These are phyloP conservation scores for Cordyceps cicadae DNA, from an alignment of 2,329 filamentous ascomycete genomes.

Conservation along the genomic window DNA sequence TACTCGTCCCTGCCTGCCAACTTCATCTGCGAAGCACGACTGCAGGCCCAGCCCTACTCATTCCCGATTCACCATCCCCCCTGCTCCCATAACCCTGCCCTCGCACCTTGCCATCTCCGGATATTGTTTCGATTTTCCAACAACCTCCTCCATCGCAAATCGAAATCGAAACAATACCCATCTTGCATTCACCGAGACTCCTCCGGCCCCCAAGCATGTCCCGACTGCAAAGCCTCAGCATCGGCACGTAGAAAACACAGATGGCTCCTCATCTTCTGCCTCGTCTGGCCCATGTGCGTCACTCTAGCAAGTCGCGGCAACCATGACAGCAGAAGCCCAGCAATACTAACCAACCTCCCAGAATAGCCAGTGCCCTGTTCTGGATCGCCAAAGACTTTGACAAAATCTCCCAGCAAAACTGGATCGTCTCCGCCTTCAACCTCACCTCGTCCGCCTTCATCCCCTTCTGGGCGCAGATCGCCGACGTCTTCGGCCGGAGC, in stretches of 20 bases:
- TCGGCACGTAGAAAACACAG: neutral
- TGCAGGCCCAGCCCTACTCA: no score
- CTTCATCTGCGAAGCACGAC: no score
- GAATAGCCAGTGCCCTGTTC: conserved; percentile 29
- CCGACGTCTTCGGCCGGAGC: conserved; percentile 58
- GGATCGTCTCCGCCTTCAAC: conserved; percentile 63
- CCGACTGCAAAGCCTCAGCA: neutral
- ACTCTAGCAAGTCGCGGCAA: neutral
- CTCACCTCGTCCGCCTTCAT: conserved; percentile 60
- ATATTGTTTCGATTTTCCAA: neutral
- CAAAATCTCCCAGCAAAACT: conserved; percentile 52
- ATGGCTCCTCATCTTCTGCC: conserved; percentile 8
- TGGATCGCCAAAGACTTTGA: conserved; percentile 59
- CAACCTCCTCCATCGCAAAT: neutral
- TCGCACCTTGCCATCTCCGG: neutral
- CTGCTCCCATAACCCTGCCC: no score
- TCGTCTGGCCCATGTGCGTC: conserved; percentile 10
- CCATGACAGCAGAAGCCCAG: no score
- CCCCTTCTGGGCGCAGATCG: conserved; percentile 55
- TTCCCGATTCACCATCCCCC: neutral
- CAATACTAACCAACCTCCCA: neutral
- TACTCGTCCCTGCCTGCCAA: no score
- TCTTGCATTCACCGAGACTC: neutral
- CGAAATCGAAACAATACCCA: neutral
- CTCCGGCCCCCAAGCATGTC: neutral